Conservation (phyloP, 2,329 filamentous ascomycete species). For the Fusarium pseudoanthophilum region DNA sequence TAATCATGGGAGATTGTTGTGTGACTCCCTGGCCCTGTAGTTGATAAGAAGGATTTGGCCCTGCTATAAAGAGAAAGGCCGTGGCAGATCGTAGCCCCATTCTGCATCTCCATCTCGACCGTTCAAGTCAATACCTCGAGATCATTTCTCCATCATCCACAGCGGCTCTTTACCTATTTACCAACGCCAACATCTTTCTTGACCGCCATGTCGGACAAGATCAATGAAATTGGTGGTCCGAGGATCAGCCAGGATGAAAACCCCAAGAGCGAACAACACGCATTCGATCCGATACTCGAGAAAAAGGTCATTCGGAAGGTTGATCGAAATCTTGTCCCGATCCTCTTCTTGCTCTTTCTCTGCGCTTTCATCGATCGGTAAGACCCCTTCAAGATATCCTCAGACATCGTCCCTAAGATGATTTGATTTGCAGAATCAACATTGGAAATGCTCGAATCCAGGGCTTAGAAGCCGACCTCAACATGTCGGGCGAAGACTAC, state of each 20-base stretch:
- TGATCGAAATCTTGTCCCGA: background rate
- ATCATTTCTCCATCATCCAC: background rate
- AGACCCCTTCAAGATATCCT: rapidly evolving
- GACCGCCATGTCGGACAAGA: background rate
- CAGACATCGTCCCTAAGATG: background rate
- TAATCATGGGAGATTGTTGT: background rate
- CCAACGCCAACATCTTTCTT: background rate
- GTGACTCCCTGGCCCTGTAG: background rate
- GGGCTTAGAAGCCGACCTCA: background rate
- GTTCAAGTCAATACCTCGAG: background rate
- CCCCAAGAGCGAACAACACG: background rate
- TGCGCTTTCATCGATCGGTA: background rate
- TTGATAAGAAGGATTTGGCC: background rate
- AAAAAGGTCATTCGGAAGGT: background rate
- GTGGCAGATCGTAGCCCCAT: background rate
- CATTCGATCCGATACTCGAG: background rate
- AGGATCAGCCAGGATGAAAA: background rate
- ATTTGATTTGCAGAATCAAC: background rate
- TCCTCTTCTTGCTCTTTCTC: background rate
- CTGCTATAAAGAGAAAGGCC: background rate
- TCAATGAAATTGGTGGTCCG: rapidly evolving
- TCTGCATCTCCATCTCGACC: background rate
- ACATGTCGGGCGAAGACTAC: background rate
- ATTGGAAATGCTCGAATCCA: background rate
- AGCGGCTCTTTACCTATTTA: rapidly evolving